Evolutionary conservation across 2,329 filamentous ascomycete species (phyloP).

Genomic region (Kalmusia sp.): DNA sequence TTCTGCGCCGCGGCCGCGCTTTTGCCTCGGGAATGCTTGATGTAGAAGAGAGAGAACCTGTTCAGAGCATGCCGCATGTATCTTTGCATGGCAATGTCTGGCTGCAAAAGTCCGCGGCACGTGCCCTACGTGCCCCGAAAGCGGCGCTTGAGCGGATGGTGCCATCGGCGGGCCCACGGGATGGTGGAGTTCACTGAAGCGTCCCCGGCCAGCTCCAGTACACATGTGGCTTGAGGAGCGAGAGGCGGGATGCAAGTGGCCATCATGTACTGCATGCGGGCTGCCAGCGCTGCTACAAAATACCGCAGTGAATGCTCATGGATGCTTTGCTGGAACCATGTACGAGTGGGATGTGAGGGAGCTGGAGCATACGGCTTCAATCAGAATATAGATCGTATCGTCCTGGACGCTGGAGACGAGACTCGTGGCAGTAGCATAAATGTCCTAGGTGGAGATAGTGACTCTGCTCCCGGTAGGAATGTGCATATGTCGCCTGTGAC

Average conservation of each 20-base stretch:
- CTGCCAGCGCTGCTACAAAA: neutral
- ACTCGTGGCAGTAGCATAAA: too few species aligned
- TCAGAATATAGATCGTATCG: too few species aligned
- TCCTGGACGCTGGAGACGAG: too few species aligned
- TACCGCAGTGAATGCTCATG: constrained; percentile 2
- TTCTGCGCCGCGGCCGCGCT: constrained; percentile 9
- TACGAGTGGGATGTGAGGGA: too few species aligned
- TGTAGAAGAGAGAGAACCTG: too few species aligned
- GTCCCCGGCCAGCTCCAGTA: neutral
- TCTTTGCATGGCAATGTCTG: too few species aligned
- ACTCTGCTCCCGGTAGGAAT: too few species aligned
- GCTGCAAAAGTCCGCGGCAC: too few species aligned
- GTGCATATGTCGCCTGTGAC: too few species aligned
- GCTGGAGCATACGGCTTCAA: neutral
- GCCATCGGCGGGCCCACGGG: constrained; percentile 3
- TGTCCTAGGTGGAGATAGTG: too few species aligned
- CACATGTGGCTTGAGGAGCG: neutral
- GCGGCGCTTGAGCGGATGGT: neutral
- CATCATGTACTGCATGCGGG: neutral
- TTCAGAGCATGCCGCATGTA: too few species aligned
- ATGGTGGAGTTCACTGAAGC: neutral
- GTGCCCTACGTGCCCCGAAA: neutral
- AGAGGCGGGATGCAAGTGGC: neutral
- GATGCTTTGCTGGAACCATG: too few species aligned
- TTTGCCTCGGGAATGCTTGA: constrained; percentile 14